Percentiles rank a stretch among this genome's conserved stretches.
Conservation (phyloP, 495 filamentous ascomycete genomes). For the Aspergillus sclerotioniger region DNA sequence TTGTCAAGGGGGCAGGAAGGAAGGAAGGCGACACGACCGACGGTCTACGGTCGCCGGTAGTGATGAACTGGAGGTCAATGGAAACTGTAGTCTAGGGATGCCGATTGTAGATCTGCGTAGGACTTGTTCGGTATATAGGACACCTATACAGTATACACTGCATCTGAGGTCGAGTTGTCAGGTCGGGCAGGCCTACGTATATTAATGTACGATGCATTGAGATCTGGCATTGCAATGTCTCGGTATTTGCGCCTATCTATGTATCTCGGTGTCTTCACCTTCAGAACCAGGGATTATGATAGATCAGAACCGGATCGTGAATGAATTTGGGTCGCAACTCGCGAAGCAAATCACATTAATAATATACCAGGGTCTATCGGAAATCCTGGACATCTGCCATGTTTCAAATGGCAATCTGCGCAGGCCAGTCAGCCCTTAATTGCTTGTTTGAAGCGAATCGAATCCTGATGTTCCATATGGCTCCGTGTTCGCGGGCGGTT, state of each 20-base stretch:
- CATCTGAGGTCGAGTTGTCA: background rate
- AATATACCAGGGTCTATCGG: background rate
- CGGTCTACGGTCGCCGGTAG: background rate
- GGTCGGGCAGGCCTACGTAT: slow-evolving; percentile 3
- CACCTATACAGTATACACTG: background rate
- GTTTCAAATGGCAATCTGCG: background rate
- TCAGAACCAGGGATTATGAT: background rate
- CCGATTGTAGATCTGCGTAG: background rate
- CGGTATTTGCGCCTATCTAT: background rate
- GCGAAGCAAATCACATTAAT: background rate
- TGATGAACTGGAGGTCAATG: background rate
- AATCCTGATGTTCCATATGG: background rate
- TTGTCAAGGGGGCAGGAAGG: background rate
- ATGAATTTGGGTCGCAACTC: too few species aligned
- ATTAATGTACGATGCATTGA: background rate
- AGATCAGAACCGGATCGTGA: background rate
- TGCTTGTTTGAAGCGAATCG: slow-evolving; percentile 3
- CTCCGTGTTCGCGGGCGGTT: slow-evolving; percentile 12
- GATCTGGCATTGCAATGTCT: background rate
- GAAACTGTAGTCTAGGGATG: slow-evolving; percentile 1
- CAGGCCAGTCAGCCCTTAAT: background rate
- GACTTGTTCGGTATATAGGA: background rate
- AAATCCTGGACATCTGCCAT: background rate
- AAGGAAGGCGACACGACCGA: background rate
- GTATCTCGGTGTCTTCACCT: background rate